Conservation (phyloP, 768 basidiomycete species). For the Trametes cingulata region DNA sequence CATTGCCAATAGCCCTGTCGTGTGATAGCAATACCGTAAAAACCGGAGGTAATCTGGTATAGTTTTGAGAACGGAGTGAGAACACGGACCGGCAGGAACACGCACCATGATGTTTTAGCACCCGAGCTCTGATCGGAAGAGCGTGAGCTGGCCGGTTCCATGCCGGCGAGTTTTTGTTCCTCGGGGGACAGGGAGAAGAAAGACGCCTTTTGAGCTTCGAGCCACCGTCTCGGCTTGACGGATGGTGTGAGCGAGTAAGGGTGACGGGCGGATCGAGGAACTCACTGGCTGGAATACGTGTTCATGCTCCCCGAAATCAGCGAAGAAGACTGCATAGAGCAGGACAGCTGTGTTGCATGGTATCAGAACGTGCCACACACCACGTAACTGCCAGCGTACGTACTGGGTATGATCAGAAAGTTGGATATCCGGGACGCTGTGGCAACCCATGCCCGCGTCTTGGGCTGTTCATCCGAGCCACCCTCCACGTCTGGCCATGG, state of each 20-base stretch:
- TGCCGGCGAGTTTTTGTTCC: constrained; percentile 45
- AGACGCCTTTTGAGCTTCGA: constrained; percentile 44
- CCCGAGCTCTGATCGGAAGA: constrained; percentile 1
- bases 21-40: not conserved
- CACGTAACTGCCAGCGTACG: constrained; percentile 15
- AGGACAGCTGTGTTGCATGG: constrained; percentile 41
- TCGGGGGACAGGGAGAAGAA: constrained; percentile 62
- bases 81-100: not conserved
- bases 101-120: not conserved
- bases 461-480: constrained; percentile 3
- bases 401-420: constrained; percentile 59
- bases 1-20: too few species aligned
- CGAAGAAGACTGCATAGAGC: constrained; percentile 59
- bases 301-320: constrained; percentile 70
- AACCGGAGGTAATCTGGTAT: not conserved
- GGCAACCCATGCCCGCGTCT: constrained; percentile 23
- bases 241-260: constrained; percentile 4
- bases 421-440: constrained; percentile 50
- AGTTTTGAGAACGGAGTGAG: not conserved
- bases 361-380: not conserved
- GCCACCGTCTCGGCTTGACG: constrained; percentile 60
- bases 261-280: constrained; percentile 11
- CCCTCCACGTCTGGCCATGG: constrained; percentile 11
- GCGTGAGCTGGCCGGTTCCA: constrained; percentile 4
- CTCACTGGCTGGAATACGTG: constrained; percentile 71